Conservation (phyloP, 2,329 filamentous ascomycete genomes). For the Nothophoma quercina region DNA sequence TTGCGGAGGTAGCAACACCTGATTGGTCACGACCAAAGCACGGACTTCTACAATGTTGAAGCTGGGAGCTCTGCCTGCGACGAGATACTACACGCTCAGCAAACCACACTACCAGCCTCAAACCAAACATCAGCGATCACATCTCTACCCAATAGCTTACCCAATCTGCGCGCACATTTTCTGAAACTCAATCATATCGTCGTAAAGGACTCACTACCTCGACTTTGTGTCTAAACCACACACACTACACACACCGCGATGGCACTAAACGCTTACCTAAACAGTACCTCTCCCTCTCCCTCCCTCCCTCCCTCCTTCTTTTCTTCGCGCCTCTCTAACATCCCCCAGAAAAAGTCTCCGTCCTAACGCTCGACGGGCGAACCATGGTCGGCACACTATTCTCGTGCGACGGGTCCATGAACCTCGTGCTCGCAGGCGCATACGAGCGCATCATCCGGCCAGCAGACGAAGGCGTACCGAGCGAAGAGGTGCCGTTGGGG, state of each 20-base stretch:
- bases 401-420: conserved; percentile 89
- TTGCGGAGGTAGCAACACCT: conserved; percentile 3
- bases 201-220: neutral
- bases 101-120: neutral
- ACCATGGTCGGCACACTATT: conserved; percentile 78
- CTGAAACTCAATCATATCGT: neutral
- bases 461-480: conserved; percentile 81
- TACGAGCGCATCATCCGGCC: conserved; percentile 90
- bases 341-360: conserved; percentile 80
- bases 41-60: conserved; percentile 6
- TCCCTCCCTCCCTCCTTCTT: neutral
- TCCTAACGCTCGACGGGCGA: conserved; percentile 91
- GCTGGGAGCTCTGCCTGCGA: conserved; percentile 2
- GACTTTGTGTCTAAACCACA: neutral
- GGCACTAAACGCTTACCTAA: conserved; percentile 54
- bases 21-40: conserved; percentile 4
- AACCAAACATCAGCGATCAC: neutral
- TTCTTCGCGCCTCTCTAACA: conserved; percentile 25
- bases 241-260: conserved; percentile 31
- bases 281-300: conserved; percentile 42
- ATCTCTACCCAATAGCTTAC: neutral
- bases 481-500: conserved; percentile 81
- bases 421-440: conserved; percentile 84
- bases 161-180: neutral
- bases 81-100: too few relatives aligned